Evolutionary conservation across 805 yeast genomes (phyloP), one percentile per base, ranked within the genome.

Genomic region (Metschnikowia henanensis): DNA sequence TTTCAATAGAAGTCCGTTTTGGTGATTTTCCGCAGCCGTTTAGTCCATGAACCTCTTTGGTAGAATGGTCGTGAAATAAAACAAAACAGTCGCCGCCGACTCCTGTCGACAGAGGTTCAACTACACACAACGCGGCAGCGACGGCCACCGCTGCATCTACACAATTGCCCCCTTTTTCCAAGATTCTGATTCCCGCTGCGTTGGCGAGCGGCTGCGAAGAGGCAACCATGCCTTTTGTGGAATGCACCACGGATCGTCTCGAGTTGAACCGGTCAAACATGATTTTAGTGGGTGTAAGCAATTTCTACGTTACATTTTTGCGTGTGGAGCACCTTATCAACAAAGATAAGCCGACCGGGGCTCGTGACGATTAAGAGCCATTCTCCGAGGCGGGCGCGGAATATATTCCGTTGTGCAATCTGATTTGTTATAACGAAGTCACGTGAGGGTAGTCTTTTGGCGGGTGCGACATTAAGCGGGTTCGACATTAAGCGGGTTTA

Each of bases 1-100:
- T 63, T 13, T 81, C 83, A 10, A 83, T 60, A 2, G 72, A 60
- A 8, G 80, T 50, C 16, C 64, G 62, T 12, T 70, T 58, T 4
- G 91, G 85, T 2, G 89, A 70, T 43, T 86, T 73, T 7, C 95
- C 95, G 35, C 87, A 77, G 4, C 92, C 95, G 60, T 86, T 87
- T 52, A 87, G 52, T 0, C 91, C 95, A 37, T 68, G 64, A 0
- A 84, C 85, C 43, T 70, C 67, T 43, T 77, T 72, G 4, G 75
- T 68, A 19, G 63, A 53, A 22, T 71, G 71, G 21, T 52, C 46
- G 60, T 81, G 83, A 56, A 71, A 81, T 28, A 86, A 62, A 2
- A 81, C 76, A 66, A 84, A 87, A 37, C 84, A 80, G 55, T 81
- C 86, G 29, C 86, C 86, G 5, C 84, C 86, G 39, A 80, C 68